Evolutionary conservation across 2,329 filamentous ascomycete genomes (phyloP).

Genomic region (Exophiala dermatitidis): DNA sequence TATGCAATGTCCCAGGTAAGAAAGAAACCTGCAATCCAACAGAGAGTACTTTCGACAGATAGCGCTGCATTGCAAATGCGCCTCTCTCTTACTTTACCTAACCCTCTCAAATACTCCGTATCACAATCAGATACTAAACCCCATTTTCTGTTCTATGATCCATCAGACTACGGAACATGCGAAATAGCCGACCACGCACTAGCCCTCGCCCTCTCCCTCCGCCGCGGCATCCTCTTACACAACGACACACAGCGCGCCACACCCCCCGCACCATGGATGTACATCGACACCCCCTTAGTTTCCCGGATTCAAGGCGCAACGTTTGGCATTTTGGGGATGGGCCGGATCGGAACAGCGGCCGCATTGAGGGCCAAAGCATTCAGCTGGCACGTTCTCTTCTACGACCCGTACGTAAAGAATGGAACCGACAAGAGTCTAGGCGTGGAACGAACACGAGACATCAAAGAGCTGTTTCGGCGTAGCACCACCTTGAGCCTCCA

Average conservation of each 20-base stretch:
- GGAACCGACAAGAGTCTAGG: slow-evolving; percentile 45
- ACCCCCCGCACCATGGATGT: slow-evolving; percentile 16
- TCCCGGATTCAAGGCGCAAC: slow-evolving; percentile 34
- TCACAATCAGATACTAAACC: not conserved
- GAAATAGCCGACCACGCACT: slow-evolving; percentile 26
- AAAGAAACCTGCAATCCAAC: not conserved
- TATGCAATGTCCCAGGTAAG: slow-evolving; percentile 32
- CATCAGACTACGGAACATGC: slow-evolving; percentile 23
- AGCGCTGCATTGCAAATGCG: too few relatives aligned
- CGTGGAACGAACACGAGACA: slow-evolving; percentile 32
- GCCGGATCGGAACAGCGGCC: slow-evolving; percentile 57
- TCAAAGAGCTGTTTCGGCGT: slow-evolving; percentile 49
- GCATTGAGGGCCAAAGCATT: slow-evolving; percentile 59
- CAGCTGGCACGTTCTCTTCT: slow-evolving; percentile 55
- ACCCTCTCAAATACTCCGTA: too few relatives aligned
- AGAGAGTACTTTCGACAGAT: too few relatives aligned
- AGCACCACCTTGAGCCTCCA: slow-evolving; percentile 60
- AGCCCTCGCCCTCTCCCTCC: slow-evolving; percentile 20
- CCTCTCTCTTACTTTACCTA: too few relatives aligned
- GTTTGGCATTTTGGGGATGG: slow-evolving; percentile 59
- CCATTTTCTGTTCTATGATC: not conserved
- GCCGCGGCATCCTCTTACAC: slow-evolving; percentile 22
- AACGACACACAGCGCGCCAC: slow-evolving; percentile 20
- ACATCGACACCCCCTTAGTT: slow-evolving; percentile 23
- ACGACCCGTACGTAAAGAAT: slow-evolving; percentile 49